phyloP scores from a whole-genome alignment of 176 grass and related monocot genomes.

The Triticum monococcum region DNA sequence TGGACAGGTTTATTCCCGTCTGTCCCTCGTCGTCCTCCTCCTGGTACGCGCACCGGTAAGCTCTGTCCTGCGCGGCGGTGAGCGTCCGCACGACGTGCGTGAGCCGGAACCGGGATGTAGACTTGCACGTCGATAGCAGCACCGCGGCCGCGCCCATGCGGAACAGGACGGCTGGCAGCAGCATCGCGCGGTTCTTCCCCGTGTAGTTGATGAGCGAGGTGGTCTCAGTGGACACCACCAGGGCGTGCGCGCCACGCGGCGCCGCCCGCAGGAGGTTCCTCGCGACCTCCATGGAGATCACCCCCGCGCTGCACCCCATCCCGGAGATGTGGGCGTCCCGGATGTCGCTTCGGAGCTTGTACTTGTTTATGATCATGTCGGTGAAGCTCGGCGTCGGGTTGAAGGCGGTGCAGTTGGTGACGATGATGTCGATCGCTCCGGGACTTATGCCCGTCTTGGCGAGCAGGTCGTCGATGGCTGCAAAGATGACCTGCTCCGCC shows the following conservation, averaged over 20 bases:
- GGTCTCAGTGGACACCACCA: slow-evolving; percentile 41
- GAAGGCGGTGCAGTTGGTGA: slow-evolving; percentile 32
- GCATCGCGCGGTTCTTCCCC: slow-evolving; percentile 9
- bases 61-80: slow-evolving; percentile 23
- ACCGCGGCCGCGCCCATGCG: slow-evolving; percentile 32
- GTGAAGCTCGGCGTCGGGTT: slow-evolving; percentile 24
- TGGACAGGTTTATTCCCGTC: slow-evolving; percentile 16
- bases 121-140: neutral
- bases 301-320: slow-evolving; percentile 45
- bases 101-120: slow-evolving; percentile 22
- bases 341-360: slow-evolving; percentile 5
- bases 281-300: slow-evolving; percentile 26
- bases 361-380: slow-evolving; percentile 29
- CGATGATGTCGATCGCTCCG: neutral
- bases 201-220: neutral
- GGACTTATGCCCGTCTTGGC: slow-evolving; percentile 15
- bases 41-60: slow-evolving; percentile 15
- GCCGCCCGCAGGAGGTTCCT: slow-evolving; percentile 8
- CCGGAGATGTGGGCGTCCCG: slow-evolving; percentile 14
- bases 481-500: slow-evolving; percentile 29
- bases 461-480: slow-evolving; percentile 23
- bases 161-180: slow-evolving; percentile 22
- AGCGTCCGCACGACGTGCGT: slow-evolving; percentile 22
- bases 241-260: neutral
- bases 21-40: slow-evolving; percentile 33